Base-by-base conservation (phyloP, 1,139 yeast genomes). In the Petasospora fabianii region DNA sequence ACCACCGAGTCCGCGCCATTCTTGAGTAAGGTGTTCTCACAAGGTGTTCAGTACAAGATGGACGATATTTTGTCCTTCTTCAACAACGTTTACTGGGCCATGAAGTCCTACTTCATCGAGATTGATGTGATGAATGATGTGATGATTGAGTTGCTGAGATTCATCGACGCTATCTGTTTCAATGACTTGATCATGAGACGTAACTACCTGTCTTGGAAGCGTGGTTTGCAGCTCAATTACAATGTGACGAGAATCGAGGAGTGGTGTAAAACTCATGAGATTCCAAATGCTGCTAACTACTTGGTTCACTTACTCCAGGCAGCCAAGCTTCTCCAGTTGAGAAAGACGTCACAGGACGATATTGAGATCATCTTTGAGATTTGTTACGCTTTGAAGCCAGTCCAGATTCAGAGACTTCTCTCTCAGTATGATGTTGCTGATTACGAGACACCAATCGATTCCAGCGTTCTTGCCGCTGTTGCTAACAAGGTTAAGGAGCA, bases 241-340 rank as follows among this genome's bases (percentile, higher is more conserved):
- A 94, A 94, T 62, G 94, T 90, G 40, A 92, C 98, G 6, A 77
- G 98, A 57, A 74, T 94, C 54, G 97, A 90, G 63, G 99, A 94
- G 67, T 94, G 98, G 98, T 92, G 98, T 65, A 92, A 88, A 66
- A 80, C 92, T 5, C 97, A 92, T 62, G 95, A 85, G 44, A 78
- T 94, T 51, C 84, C 86, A 39, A 96, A 90, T 59, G 96, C 95
- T 5, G 77, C 92, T n/a, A 77, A 83, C 29, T 82, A 88, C 56
- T 73, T 94, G 60, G 83, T 84, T 49, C 97, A 90, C 60, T 73
- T 94, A 58, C 75, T 88, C 58, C 98, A 94, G 66, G 94, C 96
- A 19, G 94, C 97, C 35, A 94, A 94, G 66, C 70, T 94, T 48
- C 70, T 94, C 56, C 99, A 94, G 66, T 76, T 92, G 59, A 79